These are phyloP conservation scores for Carex littledalei DNA, from an alignment of 176 grass and related monocot genomes.

Conservation along the genomic window DNA sequence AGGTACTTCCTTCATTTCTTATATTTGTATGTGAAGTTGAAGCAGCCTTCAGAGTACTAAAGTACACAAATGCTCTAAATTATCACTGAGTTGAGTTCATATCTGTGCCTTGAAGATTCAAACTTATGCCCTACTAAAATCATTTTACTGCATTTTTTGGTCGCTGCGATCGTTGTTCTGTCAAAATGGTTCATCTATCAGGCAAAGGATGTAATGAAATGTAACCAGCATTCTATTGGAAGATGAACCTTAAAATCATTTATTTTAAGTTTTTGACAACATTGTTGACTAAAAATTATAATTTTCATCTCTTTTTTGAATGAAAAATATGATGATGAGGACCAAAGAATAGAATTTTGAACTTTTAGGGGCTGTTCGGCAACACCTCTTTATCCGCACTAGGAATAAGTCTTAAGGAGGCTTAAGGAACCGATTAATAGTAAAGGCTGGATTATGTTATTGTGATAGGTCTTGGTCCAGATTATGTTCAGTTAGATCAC, in stretches of 20 bases:
- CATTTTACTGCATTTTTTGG: background rate
- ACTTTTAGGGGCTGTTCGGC: background rate
- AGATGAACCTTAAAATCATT: background rate
- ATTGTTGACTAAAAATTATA: background rate
- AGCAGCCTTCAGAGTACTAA: background rate
- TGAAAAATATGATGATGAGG: background rate
- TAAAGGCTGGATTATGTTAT: background rate
- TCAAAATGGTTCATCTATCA: background rate
- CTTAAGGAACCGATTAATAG: no score
- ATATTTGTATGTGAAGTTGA: background rate
- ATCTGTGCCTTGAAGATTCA: background rate
- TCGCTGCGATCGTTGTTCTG: background rate
- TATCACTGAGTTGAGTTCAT: background rate
- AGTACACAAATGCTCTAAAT: background rate
- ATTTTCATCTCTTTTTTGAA: background rate
- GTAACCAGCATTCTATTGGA: background rate
- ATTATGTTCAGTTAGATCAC: background rate
- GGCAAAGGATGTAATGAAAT: background rate
- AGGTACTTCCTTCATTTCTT: slow-evolving; percentile 17
- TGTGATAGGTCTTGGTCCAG: background rate
- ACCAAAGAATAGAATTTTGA: background rate
- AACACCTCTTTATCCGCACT: no score
- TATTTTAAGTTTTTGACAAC: background rate
- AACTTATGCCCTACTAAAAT: background rate
- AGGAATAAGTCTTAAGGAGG: no score